A percentile compares a stretch with the other conserved stretches of the same genome.
Evolutionary conservation across 768 basidiomycete species (phyloP).

Genomic region (Collybiopsis luxurians): DNA sequence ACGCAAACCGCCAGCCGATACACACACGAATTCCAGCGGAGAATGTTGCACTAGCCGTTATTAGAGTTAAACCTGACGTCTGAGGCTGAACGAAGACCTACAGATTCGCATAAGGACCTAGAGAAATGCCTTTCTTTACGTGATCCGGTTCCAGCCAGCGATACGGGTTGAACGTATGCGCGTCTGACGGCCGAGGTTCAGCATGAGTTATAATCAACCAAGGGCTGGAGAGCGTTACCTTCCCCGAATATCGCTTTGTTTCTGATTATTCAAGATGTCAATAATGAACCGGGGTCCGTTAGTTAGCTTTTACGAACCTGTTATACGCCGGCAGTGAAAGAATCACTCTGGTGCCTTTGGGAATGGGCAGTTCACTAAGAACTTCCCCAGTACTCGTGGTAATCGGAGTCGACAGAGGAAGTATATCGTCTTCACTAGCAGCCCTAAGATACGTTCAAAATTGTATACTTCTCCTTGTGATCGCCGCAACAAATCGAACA

Average conservation of each 20-base stretch:
- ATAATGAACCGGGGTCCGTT: conserved; percentile 28
- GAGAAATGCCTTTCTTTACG: conserved; percentile 22
- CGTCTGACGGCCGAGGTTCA: conserved; percentile 20
- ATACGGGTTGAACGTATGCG: conserved; percentile 36
- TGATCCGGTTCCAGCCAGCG: conserved; percentile 31
- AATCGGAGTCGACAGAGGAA: conserved; percentile 41
- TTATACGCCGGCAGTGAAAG: conserved; percentile 35
- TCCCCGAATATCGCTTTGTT: conserved; percentile 37
- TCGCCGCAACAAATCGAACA: too few relatives aligned
- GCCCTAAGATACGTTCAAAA: conserved; percentile 18
- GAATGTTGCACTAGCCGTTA: conserved; percentile 18
- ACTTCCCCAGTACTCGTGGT: conserved; percentile 28
- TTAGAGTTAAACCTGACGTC: not conserved
- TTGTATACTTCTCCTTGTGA: too few relatives aligned
- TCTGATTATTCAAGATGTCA: conserved; percentile 19
- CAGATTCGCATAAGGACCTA: conserved; percentile 31
- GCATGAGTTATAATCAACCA: not conserved
- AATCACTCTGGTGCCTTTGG: conserved; percentile 31
- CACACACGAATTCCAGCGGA: conserved; percentile 22
- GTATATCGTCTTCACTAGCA: conserved; percentile 39
- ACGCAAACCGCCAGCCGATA: conserved; percentile 29
- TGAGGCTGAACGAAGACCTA: conserved; percentile 15
- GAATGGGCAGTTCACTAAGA: conserved; percentile 29
- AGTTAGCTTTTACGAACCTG: conserved; percentile 26
- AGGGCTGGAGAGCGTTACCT: not conserved